Conservation (phyloP, 1,284 basidiomycete species). For the Ganoderma meredithae region DNA sequence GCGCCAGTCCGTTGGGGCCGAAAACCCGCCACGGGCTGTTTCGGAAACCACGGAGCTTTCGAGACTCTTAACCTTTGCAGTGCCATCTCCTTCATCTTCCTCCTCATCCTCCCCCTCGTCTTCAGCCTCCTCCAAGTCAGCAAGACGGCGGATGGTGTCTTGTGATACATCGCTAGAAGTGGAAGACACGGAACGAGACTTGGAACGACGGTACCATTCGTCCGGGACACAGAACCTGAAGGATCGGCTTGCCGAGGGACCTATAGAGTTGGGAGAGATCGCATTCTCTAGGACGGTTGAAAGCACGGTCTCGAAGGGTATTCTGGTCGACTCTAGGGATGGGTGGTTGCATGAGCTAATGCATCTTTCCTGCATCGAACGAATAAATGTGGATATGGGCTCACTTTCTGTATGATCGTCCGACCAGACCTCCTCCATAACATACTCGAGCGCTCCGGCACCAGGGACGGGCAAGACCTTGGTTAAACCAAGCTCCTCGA, state of each 20-base stretch:
- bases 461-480: constrained; percentile 67
- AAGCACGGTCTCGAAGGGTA: constrained; percentile 34
- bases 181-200: constrained; percentile 56
- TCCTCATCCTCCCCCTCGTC: constrained; percentile 56
- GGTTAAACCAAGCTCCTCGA: constrained; percentile 75
- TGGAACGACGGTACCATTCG: constrained; percentile 79
- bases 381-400: constrained; percentile 32
- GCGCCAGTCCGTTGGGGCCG: constrained; percentile 50
- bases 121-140: constrained; percentile 58
- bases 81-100: constrained; percentile 58
- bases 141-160: constrained; percentile 55
- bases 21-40: constrained; percentile 32
- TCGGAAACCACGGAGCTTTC: constrained; percentile 34
- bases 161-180: constrained; percentile 58
- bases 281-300: constrained; percentile 52
- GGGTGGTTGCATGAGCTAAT: constrained; percentile 4
- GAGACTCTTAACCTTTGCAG: constrained; percentile 59
- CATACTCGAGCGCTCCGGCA: constrained; percentile 68
- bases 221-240: constrained; percentile 78
- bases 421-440: constrained; percentile 69
- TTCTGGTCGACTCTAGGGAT: constrained; percentile 32
- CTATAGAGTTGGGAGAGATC: constrained; percentile 46
- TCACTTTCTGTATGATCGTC: constrained; percentile 58
- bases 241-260: constrained; percentile 47
- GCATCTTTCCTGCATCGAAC: not conserved